These are phyloP conservation scores for Gymnopilus junonius DNA, from an alignment of 768 basidiomycete genomes.

Conservation along the genomic window DNA sequence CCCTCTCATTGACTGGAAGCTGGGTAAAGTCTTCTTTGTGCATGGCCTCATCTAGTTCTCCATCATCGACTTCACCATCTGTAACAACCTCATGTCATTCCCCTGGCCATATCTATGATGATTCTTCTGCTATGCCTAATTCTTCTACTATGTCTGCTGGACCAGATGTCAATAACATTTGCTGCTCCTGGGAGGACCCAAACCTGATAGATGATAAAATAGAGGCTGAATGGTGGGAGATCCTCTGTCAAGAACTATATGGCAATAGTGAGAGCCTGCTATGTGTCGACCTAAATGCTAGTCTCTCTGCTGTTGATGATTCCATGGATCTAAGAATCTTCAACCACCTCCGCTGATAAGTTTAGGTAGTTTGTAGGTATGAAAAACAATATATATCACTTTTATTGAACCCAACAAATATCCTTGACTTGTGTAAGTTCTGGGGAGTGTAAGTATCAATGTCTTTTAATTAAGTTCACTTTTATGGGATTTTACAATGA, in stretches of 20 bases:
- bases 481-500: too few species aligned
- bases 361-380: too few species aligned
- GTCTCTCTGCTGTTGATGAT: not conserved
- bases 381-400: too few species aligned
- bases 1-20: constrained; percentile 26
- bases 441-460: too few species aligned
- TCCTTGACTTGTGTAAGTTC: too few species aligned
- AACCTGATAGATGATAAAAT: not conserved
- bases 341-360: not conserved
- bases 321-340: not conserved
- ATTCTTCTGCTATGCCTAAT: too few species aligned
- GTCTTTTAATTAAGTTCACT: too few species aligned
- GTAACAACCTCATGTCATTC: too few species aligned
- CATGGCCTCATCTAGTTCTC: constrained; percentile 19
- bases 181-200: not conserved
- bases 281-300: not conserved
- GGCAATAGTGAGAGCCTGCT: not conserved
- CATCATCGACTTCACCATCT: not conserved
- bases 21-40: constrained; percentile 20
- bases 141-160: not conserved
- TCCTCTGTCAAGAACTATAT: not conserved
- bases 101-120: too few species aligned
- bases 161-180: not conserved
- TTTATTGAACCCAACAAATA: too few species aligned
- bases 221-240: not conserved